phyloP scores from a whole-genome alignment of 371 early-diverging fungal species.

The Mucor velutinosus region DNA sequence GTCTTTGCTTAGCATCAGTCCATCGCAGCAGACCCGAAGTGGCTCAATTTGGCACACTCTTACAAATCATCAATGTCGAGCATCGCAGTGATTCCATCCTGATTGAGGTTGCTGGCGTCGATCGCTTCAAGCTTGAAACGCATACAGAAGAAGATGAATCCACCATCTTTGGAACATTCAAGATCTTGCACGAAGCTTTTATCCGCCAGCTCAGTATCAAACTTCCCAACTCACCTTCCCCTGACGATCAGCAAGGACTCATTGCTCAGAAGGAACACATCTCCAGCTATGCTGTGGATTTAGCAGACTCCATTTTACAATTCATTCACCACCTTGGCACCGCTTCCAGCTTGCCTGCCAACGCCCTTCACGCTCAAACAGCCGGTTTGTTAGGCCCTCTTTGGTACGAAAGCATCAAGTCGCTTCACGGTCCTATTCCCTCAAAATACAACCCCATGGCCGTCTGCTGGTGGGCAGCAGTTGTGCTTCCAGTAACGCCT shows the following conservation, averaged over 20 bases:
- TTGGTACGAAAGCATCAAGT: constrained; percentile 23
- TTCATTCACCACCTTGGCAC: constrained; percentile 17
- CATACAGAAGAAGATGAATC: constrained; percentile 13
- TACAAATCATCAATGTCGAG: constrained; percentile 21
- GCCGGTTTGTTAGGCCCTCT: constrained; percentile 28
- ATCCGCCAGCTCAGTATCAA: constrained; percentile 14
- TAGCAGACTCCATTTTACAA: constrained; percentile 19
- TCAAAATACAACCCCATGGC: constrained; percentile 15
- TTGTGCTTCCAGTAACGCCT: constrained; percentile 13
- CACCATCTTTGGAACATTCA: constrained; percentile 10
- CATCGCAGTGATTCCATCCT: constrained; percentile 18
- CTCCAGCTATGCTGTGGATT: constrained; percentile 11
- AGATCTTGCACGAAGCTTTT: constrained; percentile 14
- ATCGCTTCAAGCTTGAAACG: constrained; percentile 22
- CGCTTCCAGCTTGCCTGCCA: background rate
- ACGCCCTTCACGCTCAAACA: constrained; percentile 20
- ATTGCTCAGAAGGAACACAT: constrained; percentile 5
- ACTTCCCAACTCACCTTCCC: constrained; percentile 5
- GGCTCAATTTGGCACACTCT: constrained; percentile 30
- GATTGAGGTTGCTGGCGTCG: constrained; percentile 21
- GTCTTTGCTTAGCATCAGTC: constrained; percentile 23
- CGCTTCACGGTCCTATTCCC: constrained; percentile 25
- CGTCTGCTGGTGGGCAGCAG: constrained; percentile 33
- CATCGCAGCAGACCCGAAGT: constrained; percentile 24
- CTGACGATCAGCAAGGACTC: constrained; percentile 3